Evolutionary conservation across 305 asterid species (phyloP), one percentile per base, ranked within the genome.

Genomic region (Fraxinus velutina): DNA sequence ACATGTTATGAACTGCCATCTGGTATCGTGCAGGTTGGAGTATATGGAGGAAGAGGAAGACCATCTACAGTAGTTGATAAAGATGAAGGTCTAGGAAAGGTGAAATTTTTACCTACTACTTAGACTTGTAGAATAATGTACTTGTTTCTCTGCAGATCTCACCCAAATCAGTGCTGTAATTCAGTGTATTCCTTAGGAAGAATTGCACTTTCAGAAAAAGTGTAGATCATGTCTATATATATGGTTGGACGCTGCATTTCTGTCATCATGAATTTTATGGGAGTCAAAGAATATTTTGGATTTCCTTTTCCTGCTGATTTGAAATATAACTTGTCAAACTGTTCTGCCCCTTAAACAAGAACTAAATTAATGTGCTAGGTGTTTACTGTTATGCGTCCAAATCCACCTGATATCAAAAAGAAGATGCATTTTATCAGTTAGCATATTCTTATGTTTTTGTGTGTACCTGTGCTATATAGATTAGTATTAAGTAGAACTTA

Each of bases 61-160:
- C 97, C 95, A 42, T 92, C 97, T 75, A 92, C 92, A 73, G 80
- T 90, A 82, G 95, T 95, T 77, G 97, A 92, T 83, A 93, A 92
- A 86, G 97, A 94, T 87, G 99, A 93, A 78, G 94, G 97, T 83
- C 90, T 94, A 34, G 97, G 97, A 84, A 95, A 95, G 97, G 99
- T 92, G 83, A 90, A 75, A 5, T 0, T 13, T 64, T 50, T 9
- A 70, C 87, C 79, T 77, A 47, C 37, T 12, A 64, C 79, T 0
- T 52, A 24, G 12, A 21, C 76, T 9, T 2, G 42, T 19, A 21
- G 57, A 19, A 36, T 75, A 13, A 29, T 42, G 34, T 22, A 21
- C 75, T 30, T 27, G 19, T 78, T 33, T 33, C 52, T 21, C 83
- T 55, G 79, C 57, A 64, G 47, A 66, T 50, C 39, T 73, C 42